Evolutionary conservation across 2,329 filamentous ascomycete species (phyloP).

Genomic region (Penicillium crustosum): DNA sequence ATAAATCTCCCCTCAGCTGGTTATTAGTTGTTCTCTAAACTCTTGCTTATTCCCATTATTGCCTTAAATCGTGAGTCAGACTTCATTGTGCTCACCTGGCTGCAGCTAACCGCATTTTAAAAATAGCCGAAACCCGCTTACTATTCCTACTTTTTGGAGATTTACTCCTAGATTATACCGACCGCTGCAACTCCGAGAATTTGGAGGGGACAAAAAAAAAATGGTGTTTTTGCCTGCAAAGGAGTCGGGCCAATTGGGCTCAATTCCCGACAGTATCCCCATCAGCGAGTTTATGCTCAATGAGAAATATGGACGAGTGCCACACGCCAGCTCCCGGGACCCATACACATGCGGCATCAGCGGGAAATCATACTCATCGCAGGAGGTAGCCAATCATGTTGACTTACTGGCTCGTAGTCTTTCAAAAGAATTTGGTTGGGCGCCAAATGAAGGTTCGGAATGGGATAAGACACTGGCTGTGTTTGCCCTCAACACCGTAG

Average conservation of each 20-base stretch:
- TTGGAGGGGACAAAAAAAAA: neutral
- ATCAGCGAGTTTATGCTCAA: conserved; percentile 75
- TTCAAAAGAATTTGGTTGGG: conserved; percentile 69
- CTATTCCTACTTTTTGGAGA: neutral
- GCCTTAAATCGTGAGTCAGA: neutral
- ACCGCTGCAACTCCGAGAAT: neutral
- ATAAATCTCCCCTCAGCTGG: conserved; percentile 3
- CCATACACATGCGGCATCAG: conserved; percentile 77
- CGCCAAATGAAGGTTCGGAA: conserved; percentile 67
- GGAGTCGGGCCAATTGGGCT: conserved; percentile 45
- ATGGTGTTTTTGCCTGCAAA: conserved; percentile 50
- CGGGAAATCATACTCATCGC: conserved; percentile 63
- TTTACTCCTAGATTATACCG: neutral
- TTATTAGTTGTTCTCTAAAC: neutral
- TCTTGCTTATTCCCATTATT: neutral
- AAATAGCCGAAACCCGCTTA: neutral
- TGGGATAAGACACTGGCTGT: conserved; percentile 79
- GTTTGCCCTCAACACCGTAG: conserved; percentile 77
- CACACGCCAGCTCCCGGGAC: conserved; percentile 62
- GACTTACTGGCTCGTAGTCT: conserved; percentile 68
- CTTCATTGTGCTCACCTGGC: neutral
- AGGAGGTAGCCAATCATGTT: conserved; percentile 65
- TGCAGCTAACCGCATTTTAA: neutral
- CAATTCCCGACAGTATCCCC: conserved; percentile 71
- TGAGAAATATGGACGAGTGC: conserved; percentile 66